Percentiles rank a stretch among this genome's conserved stretches.
Conservation (phyloP, 306 rosid species). For the Glycine tomentella region DNA sequence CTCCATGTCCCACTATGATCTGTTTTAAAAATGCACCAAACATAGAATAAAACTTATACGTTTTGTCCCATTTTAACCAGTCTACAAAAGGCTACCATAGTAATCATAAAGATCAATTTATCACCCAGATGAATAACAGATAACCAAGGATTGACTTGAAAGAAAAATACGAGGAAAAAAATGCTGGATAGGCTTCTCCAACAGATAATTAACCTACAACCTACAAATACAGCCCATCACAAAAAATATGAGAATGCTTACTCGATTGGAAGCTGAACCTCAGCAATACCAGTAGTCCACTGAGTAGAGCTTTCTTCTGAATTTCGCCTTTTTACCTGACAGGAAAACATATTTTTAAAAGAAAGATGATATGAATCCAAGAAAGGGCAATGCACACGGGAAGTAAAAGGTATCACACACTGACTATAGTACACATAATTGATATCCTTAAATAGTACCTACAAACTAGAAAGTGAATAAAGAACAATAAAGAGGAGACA, state of each 20-base stretch:
- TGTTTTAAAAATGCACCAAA: neutral
- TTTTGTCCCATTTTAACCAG: neutral
- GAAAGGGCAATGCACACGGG: neutral
- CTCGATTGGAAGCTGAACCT: conserved; percentile 99
- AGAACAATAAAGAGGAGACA: conserved; percentile 21
- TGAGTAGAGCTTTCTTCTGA: conserved; percentile 98
- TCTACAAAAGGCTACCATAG: neutral
- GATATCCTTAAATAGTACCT: neutral
- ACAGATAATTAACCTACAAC: conserved; percentile 32
- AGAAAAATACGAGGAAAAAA: neutral
- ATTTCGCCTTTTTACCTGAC: conserved; percentile 87
- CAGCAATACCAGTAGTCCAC: conserved; percentile 99
- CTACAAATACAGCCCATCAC: neutral
- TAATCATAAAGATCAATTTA: conserved; percentile 18
- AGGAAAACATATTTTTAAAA: conserved; percentile 14
- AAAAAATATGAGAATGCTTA: conserved; percentile 52
- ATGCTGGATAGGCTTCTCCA: conserved; percentile 1
- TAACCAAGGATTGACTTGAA: conserved; percentile 12
- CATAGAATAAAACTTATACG: neutral
- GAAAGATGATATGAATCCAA: neutral
- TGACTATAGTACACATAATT: neutral
- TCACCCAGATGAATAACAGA: conserved; percentile 11
- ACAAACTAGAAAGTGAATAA: conserved; percentile 3
- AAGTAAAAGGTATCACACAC: conserved; percentile 1
- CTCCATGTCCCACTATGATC: neutral